Base-by-base conservation (phyloP, 257 asterid genomes). In the Penstemon davidsonii region DNA sequence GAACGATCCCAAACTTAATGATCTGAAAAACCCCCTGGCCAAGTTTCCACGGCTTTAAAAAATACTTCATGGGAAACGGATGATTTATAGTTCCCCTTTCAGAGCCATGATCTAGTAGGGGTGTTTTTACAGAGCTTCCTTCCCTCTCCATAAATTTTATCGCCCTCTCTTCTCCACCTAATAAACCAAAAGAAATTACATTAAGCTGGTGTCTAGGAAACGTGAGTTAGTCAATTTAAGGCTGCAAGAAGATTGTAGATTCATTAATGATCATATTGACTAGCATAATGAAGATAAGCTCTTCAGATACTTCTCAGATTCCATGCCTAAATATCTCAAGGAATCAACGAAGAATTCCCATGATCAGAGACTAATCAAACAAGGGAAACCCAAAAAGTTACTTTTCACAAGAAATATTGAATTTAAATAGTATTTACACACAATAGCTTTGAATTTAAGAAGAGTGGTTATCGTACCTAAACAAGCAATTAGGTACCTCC, bases 401-500 rank as follows among this genome's bases (percentile, higher is more conserved):
- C 36, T 58, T 45, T 11, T 54, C 42, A 74, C 6, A 18, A 42
- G 40, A 43, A 62, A 46, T 36, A 3, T 0, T 38, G 6, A n/a
- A 8, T 7, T 36, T 25, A 43, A 73, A 55, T 40, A 70, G 43
- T 73, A 60, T 53, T 37, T 33, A 8, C 44, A 39, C 11, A 36
- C 12, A 55, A 45, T 53, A 60, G 50, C 56, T 42, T 70, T 40
- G 71, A 58, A 11, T 53, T 45, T 74, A 47, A 55, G 66, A 78
- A 69, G 55, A 62, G 50, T 61, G 60, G 63, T 39, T 45, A 58
- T 46, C 87, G 53, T 88, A 94, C 99, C 99, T 88, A 94, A 79
- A 79, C 96, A 90, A 47, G 99, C 99, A 63, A 94, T 73, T 55
- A 94, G 91, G 76, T 91, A 94, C 84, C 99, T 91, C 79, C 99